These are phyloP conservation scores for Zalaria obscura DNA, from an alignment of 2,329 filamentous ascomycete genomes.

Conservation along the genomic window DNA sequence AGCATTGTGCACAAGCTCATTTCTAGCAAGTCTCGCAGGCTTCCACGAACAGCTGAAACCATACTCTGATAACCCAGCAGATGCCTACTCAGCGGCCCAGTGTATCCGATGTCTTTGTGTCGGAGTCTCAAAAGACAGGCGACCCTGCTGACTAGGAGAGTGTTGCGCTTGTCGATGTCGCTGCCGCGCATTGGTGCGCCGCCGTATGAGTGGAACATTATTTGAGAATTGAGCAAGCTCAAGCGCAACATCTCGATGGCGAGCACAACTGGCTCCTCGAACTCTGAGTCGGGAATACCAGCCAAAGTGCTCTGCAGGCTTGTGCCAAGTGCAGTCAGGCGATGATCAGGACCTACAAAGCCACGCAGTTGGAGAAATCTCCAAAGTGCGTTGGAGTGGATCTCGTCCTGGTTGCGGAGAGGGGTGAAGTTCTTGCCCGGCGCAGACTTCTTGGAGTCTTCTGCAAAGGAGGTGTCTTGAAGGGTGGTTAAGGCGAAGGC, in stretches of 20 bases:
- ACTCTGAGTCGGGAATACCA: slow-evolving; percentile 19
- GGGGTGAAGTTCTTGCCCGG: slow-evolving; percentile 16
- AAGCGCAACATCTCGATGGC: slow-evolving; percentile 76
- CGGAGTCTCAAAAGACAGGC: slow-evolving; percentile 70
- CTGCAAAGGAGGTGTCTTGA: slow-evolving; percentile 48
- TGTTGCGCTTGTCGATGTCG: slow-evolving; percentile 57
- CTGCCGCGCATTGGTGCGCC: slow-evolving; percentile 46
- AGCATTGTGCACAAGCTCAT: slow-evolving; percentile 69
- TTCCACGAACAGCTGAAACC: slow-evolving; percentile 62
- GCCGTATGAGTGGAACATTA: slow-evolving; percentile 41
- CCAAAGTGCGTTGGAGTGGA: slow-evolving; percentile 66
- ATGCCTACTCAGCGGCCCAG: slow-evolving; percentile 82
- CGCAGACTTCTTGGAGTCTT: no score
- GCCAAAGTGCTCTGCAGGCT: slow-evolving; percentile 36
- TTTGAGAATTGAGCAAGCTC: slow-evolving; percentile 64
- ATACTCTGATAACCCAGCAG: slow-evolving; percentile 77
- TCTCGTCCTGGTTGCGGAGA: slow-evolving; percentile 53
- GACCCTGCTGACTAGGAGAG: slow-evolving; percentile 73
- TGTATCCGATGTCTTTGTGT: slow-evolving; percentile 80
- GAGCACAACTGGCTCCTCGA: slow-evolving; percentile 68
- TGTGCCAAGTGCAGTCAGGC: slow-evolving; percentile 71
- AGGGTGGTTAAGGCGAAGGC: slow-evolving; percentile 42
- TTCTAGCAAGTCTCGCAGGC: slow-evolving; percentile 72
- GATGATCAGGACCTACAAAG: slow-evolving; percentile 67
- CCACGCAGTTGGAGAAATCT: slow-evolving; percentile 79